Evolutionary conservation across 345 rosid genomes (phyloP), one percentile per base, ranked within the genome.

Genomic region (Ricinus communis): DNA sequence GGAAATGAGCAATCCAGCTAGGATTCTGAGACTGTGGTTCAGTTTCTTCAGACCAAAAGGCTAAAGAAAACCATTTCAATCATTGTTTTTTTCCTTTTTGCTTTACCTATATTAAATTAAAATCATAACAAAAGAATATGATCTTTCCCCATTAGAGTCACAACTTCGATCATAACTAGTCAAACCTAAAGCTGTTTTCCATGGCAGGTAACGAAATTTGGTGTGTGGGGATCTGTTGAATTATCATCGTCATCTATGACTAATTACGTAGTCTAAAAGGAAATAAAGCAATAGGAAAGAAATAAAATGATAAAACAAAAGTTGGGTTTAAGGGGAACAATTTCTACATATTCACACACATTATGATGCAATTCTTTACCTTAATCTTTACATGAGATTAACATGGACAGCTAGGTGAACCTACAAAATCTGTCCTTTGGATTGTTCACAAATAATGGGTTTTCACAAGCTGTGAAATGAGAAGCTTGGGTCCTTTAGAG

Each of bases 31-130:
- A 45, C 43, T 33, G 55, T 55, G n/a, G 43, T 45, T 52, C 24
- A 16, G 3, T 61, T 74, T 70, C 65, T 60, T 31, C 67, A 4
- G 14, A 16, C 21, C 57, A 64, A 69, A 65, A 77, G 69, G 49
- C 46, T 58, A 11, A 11, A 41, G 18, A 61, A n/a, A n/a, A n/a
- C n/a, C 41, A 3, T 56, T 14, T 43, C 24, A 36, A 24, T 38
- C 28, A 19, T 19, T 43, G 12, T n/a, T 49, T 68, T 52, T 18
- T 10, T 78, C 43, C n/a, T n/a, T n/a, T n/a, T 33, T 33, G 4
- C 6, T 33, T 33, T 53, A 43, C 8, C 31, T 52, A 1, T 5
- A 52, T 52, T 52, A 7, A 13, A 21, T 16, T 74, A 31, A 43
- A 74, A 79, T 70, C 64, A 53, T 53, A 52, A 3, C 50, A 47